A percentile compares a stretch with the other conserved stretches of the same genome.
phyloP scores from a whole-genome alignment of 2,329 filamentous ascomycete species.

The Diaporthe sp. region DNA sequence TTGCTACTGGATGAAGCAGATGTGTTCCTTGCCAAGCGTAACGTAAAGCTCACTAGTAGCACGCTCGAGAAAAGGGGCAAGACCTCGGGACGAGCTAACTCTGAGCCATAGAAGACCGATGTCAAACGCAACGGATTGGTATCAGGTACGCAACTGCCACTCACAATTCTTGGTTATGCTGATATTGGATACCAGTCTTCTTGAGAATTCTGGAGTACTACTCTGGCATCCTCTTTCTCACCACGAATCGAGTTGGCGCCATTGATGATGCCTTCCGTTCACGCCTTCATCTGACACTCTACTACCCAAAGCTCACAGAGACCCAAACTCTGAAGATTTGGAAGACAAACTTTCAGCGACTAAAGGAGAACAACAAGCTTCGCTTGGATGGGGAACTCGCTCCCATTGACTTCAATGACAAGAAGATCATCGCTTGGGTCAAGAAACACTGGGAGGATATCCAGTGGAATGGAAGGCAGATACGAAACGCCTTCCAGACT shows the following conservation, averaged over 20 bases:
- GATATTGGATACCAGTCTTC: constrained; percentile 45
- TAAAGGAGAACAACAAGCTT: constrained; percentile 26
- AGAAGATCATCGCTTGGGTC: neutral
- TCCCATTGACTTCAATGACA: neutral
- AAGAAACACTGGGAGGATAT: neutral
- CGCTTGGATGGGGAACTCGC: rapidly evolving
- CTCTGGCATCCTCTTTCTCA: constrained; percentile 45
- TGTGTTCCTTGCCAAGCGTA: constrained; percentile 43
- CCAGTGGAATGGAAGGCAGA: constrained; percentile 20
- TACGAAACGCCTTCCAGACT: constrained; percentile 14
- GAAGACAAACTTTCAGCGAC: constrained; percentile 35
- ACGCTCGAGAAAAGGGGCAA: too few species aligned
- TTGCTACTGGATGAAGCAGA: constrained; percentile 47
- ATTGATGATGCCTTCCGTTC: constrained; percentile 59
- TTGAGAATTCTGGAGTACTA: constrained; percentile 54
- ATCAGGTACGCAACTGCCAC: constrained; percentile 39
- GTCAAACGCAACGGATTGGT: constrained; percentile 50
- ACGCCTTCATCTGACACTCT: constrained; percentile 52
- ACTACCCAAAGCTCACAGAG: constrained; percentile 48
- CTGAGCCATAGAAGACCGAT: constrained; percentile 38
- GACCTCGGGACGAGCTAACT: neutral
- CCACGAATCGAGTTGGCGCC: constrained; percentile 56
- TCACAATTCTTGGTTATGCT: too few species aligned
- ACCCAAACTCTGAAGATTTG: constrained; percentile 42
- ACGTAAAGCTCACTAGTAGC: neutral